A percentile compares a stretch with the other conserved stretches of the same genome.
phyloP scores from a whole-genome alignment of 306 rosid genomes.

The Rubus parviflorus region DNA sequence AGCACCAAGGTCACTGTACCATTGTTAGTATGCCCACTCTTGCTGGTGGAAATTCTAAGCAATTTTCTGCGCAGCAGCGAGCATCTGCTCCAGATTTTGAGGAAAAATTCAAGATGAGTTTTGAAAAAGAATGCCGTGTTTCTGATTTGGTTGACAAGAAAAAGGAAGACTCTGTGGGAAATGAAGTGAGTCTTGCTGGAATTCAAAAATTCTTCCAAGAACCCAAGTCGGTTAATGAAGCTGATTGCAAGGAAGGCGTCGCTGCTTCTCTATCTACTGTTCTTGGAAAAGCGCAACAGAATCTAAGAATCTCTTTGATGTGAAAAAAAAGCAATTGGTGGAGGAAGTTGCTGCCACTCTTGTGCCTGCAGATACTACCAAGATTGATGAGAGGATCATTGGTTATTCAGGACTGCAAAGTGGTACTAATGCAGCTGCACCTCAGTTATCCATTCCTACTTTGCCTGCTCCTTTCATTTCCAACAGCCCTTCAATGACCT shows the following conservation, averaged over 20 bases:
- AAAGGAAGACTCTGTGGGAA: not conserved
- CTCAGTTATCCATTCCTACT: too few species aligned
- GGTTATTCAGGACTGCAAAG: not conserved
- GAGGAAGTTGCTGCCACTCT: slow-evolving; percentile 55
- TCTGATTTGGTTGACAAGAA: slow-evolving; percentile 12
- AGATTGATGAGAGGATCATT: too few species aligned
- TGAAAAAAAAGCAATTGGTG: slow-evolving; percentile 50
- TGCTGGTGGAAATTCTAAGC: slow-evolving; percentile 79
- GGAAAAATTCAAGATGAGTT: slow-evolving; percentile 13
- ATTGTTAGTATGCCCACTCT: slow-evolving; percentile 77
- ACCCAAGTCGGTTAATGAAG: too few species aligned
- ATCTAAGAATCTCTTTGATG: slow-evolving; percentile 31
- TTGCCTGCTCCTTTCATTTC: too few species aligned
- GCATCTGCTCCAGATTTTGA: not conserved
- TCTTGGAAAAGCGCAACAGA: slow-evolving; percentile 23
- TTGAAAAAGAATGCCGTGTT: slow-evolving; percentile 15
- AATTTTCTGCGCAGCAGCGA: slow-evolving; percentile 77
- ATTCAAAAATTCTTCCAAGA: not conserved
- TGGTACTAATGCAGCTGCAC: not conserved
- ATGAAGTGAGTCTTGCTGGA: not conserved
- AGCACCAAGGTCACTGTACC: slow-evolving; percentile 84
- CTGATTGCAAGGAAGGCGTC: not conserved
- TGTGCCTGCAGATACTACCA: slow-evolving; percentile 24
- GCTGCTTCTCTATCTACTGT: not conserved
- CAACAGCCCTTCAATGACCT: too few species aligned